phyloP scores from a whole-genome alignment of 1,139 yeast species.

The Kodamaea anthophila region DNA sequence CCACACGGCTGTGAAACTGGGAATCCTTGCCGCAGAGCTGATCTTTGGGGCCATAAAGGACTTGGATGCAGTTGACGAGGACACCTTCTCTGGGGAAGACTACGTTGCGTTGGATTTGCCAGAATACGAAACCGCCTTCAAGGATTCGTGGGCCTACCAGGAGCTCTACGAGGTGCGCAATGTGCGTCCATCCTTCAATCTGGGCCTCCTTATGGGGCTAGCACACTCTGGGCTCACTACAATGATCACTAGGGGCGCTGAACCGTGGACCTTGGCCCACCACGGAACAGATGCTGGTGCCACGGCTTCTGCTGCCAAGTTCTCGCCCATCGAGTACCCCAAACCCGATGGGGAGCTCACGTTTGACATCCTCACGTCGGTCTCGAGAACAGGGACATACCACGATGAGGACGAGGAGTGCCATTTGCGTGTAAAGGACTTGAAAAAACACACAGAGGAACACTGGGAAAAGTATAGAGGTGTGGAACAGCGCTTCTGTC shows the following conservation, averaged over 20 bases:
- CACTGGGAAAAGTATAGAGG: slow-evolving; percentile 78
- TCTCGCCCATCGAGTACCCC: slow-evolving; percentile 74
- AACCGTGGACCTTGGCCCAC: slow-evolving; percentile 83
- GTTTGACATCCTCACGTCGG: slow-evolving; percentile 87
- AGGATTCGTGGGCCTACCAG: slow-evolving; percentile 77
- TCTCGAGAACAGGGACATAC: slow-evolving; percentile 90
- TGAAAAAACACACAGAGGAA: slow-evolving; percentile 56
- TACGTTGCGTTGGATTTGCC: slow-evolving; percentile 46
- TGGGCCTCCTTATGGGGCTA: slow-evolving; percentile 76
- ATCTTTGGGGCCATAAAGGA: slow-evolving; percentile 55
- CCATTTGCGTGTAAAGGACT: slow-evolving; percentile 75
- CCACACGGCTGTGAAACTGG: slow-evolving; percentile 94
- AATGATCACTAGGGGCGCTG: slow-evolving; percentile 64
- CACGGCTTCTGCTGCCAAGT: slow-evolving; percentile 62
- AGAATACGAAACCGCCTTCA: slow-evolving; percentile 57
- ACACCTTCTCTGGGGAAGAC: slow-evolving; percentile 16
- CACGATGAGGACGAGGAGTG: slow-evolving; percentile 93
- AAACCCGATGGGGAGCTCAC: slow-evolving; percentile 90
- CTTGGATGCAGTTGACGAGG: slow-evolving; percentile 45
- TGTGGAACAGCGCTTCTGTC: slow-evolving; percentile 87
- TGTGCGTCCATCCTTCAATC: slow-evolving; percentile 82
- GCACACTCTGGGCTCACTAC: slow-evolving; percentile 84
- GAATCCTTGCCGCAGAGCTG: slow-evolving; percentile 88
- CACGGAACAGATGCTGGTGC: slow-evolving; percentile 63
- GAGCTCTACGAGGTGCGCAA: slow-evolving; percentile 82